Conservation (phyloP, 2,329 filamentous ascomycete species). For the Sporothrix variecibatus region DNA sequence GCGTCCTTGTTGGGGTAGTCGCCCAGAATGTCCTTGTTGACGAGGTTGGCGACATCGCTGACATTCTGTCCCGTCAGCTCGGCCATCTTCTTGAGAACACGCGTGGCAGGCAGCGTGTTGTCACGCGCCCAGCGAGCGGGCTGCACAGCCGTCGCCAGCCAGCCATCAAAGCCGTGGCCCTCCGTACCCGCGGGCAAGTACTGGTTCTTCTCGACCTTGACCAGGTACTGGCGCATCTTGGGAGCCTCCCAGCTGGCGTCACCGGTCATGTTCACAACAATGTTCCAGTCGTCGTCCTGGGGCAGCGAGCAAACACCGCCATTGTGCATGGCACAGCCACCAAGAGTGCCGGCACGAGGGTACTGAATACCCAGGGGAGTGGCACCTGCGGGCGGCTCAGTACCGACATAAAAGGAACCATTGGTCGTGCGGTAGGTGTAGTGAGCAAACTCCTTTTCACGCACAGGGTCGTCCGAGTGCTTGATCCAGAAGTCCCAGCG, state of each 20-base stretch:
- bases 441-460: slow-evolving; percentile 48
- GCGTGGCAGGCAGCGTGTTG: slow-evolving; percentile 16
- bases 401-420: slow-evolving; percentile 33
- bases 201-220: slow-evolving; percentile 48
- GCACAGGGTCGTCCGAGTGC: slow-evolving; percentile 26
- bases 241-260: slow-evolving; percentile 51
- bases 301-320: slow-evolving; percentile 53
- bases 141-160: slow-evolving; percentile 43
- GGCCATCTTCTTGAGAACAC: slow-evolving; percentile 55
- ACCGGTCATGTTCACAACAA: slow-evolving; percentile 51
- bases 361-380: slow-evolving; percentile 34
- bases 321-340: slow-evolving; percentile 48
- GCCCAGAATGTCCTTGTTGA: slow-evolving; percentile 30
- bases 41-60: slow-evolving; percentile 26
- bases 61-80: slow-evolving; percentile 49
- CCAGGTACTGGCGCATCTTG: slow-evolving; percentile 54
- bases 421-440: slow-evolving; percentile 44
- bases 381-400: slow-evolving; percentile 30
- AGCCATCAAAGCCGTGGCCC: slow-evolving; percentile 43
- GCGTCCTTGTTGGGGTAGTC: slow-evolving; percentile 27
- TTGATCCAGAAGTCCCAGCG: slow-evolving; percentile 30
- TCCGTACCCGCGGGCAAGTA: slow-evolving; percentile 40
- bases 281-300: slow-evolving; percentile 51
- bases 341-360: slow-evolving; percentile 35
- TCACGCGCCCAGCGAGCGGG: slow-evolving; percentile 26